A percentile compares a stretch with the other conserved stretches of the same genome.
phyloP scores from a whole-genome alignment of 805 yeast species.

The Wickerhamomyces bovis region DNA sequence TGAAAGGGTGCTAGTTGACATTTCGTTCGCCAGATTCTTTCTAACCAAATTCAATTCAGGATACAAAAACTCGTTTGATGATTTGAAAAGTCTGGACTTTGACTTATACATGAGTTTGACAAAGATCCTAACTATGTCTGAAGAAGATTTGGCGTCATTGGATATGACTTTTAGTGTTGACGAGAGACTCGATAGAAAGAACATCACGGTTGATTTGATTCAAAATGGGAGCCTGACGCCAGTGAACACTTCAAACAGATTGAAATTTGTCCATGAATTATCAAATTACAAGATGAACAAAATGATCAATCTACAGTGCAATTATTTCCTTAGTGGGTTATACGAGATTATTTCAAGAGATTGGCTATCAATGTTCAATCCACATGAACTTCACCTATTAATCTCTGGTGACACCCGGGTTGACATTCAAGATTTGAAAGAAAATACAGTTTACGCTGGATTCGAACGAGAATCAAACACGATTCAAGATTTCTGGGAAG shows the following conservation, averaged over 20 bases:
- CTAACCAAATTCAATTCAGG: slow-evolving; percentile 45
- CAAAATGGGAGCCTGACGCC: slow-evolving; percentile 49
- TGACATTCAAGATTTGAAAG: slow-evolving; percentile 61
- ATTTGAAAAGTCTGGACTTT: slow-evolving; percentile 62
- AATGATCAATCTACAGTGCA: slow-evolving; percentile 51
- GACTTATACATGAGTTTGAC: slow-evolving; percentile 60
- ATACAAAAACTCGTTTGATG: slow-evolving; percentile 66
- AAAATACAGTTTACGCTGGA: slow-evolving; percentile 63
- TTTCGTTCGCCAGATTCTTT: slow-evolving; percentile 82
- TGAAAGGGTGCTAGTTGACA: slow-evolving; percentile 74
- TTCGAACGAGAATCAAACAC: slow-evolving; percentile 51
- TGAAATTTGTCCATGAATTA: slow-evolving; percentile 69
- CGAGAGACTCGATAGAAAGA: slow-evolving; percentile 33
- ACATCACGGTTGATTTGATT: slow-evolving; percentile 47
- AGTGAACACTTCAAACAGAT: slow-evolving; percentile 56
- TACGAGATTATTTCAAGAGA: slow-evolving; percentile 57
- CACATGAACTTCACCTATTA: slow-evolving; percentile 76
- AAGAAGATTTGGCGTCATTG: slow-evolving; percentile 44
- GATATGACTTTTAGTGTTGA: slow-evolving; percentile 64
- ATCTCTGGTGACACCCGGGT: slow-evolving; percentile 68
- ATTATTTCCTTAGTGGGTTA: slow-evolving; percentile 64
- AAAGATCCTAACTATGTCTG: slow-evolving; percentile 50
- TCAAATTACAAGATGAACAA: slow-evolving; percentile 76
- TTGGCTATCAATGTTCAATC: slow-evolving; percentile 84
- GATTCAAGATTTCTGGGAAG: slow-evolving; percentile 64